Evolutionary conservation across 139 green algal species (phyloP), one percentile per base, ranked within the genome.

Genomic region (Limnomonas spitsbergensis): DNA sequence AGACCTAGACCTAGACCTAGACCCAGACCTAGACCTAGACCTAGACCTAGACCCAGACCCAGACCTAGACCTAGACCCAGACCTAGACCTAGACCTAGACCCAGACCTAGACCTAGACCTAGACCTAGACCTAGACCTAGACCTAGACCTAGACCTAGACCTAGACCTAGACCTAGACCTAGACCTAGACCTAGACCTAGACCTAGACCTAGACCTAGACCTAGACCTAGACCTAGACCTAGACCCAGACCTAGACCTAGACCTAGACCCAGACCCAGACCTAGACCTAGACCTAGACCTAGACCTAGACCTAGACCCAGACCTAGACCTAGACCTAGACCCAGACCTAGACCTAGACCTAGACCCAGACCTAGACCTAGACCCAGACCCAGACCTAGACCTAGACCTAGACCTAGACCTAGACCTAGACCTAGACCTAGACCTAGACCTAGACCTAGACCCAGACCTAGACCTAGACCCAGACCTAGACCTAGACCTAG

Each of bases 381-480:
- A 14, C 61, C 61, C n/a, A 27, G n/a, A 14, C 26, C 47, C 47
- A 61, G 47, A 61, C 47, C 47, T 24, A 61, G 47, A 61, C 47
- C 61, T 61, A 71, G 61, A 31, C 61, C 61, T 27, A 71, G 61
- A 31, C 61, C 61, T 27, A 71, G 61, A 71, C 61, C 61, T 27
- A 71, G 61, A 24, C 61, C 61, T 27, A 71, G 61, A 61, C 47
- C 47, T n/a, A 61, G 47, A 61, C 61, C 47, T 14, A 71, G 61
- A 31, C 61, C 61, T 27, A 71, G 61, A 6, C 61, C 61, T 27
- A 71, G 61, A 31, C 61, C 61, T 27, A 71, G 61, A 31, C 61
- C 61, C 61, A 71, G 61, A 31, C 61, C 61, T 27, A 71, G 61
- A 31, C 61, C 61, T 27, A 71, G 61, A 31, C 61, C 61, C 61